These are phyloP conservation scores for Erigeron canadensis DNA, from an alignment of 129 eudicot species.

Conservation along the genomic window DNA sequence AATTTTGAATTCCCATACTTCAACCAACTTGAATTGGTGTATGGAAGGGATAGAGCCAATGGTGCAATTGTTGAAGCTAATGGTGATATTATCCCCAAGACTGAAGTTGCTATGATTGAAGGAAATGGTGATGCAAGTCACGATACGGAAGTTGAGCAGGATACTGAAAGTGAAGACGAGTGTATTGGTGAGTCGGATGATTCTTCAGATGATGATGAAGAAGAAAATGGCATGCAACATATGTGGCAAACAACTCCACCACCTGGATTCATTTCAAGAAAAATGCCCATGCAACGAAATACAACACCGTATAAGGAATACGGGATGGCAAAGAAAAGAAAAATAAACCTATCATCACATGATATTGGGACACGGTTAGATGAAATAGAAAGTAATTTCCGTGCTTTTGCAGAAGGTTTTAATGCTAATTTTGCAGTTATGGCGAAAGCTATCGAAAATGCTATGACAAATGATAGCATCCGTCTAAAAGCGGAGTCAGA, in stretches of 20 bases:
- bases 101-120: constrained; percentile 5
- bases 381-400: constrained; percentile 1
- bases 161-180: constrained; percentile 12
- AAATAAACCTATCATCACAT: not conserved
- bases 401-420: constrained; percentile 7
- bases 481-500: constrained; percentile 1
- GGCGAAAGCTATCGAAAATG: not conserved
- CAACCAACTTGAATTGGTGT: not conserved
- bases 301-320: not conserved
- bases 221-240: not conserved
- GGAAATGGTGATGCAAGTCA: not conserved
- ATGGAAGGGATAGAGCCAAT: not conserved
- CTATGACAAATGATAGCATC: not conserved
- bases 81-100: not conserved
- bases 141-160: not conserved
- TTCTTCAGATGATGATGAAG: not conserved
- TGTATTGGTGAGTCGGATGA: constrained; percentile 4
- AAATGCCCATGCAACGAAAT: not conserved
- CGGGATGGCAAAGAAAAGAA: not conserved
- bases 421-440: constrained; percentile 20
- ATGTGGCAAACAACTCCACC: constrained; percentile 7
- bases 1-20: constrained; percentile 13
- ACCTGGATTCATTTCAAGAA: not conserved
- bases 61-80: not conserved
- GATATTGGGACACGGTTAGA: constrained; percentile 4